These are phyloP conservation scores for Afroboletus lepidellus DNA, from an alignment of 1,284 basidiomycete species.

Conservation along the genomic window DNA sequence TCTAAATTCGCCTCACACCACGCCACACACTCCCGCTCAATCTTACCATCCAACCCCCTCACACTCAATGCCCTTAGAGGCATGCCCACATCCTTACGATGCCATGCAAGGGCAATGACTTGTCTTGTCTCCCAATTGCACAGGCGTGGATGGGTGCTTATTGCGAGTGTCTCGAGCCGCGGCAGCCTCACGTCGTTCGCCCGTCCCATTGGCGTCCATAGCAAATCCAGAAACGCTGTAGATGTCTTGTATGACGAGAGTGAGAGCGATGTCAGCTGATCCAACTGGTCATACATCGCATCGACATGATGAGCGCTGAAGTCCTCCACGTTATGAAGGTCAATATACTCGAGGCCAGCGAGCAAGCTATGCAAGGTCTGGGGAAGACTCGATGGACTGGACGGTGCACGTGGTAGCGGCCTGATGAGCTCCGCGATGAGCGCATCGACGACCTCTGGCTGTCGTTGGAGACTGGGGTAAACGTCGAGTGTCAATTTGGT, in stretches of 20 bases:
- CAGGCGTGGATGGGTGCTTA: neutral
- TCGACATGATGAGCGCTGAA: neutral
- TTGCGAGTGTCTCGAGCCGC: neutral
- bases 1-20: neutral
- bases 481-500: neutral
- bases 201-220: neutral
- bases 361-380: neutral
- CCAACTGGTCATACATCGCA: neutral
- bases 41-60: neutral
- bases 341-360: neutral
- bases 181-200: neutral
- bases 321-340: fast-evolving
- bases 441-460: too few relatives aligned
- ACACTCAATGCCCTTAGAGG: neutral
- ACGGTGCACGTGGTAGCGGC: too few relatives aligned
- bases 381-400: neutral
- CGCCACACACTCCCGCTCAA: neutral
- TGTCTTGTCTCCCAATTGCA: neutral
- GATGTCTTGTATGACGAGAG: neutral
- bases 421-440: neutral
- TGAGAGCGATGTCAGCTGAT: neutral
- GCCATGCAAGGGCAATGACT: neutral
- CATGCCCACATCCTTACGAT: neutral
- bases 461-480: neutral
- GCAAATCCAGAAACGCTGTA: neutral